These are phyloP conservation scores for Lactarius quietus DNA, from an alignment of 768 basidiomycete species.

Conservation along the genomic window DNA sequence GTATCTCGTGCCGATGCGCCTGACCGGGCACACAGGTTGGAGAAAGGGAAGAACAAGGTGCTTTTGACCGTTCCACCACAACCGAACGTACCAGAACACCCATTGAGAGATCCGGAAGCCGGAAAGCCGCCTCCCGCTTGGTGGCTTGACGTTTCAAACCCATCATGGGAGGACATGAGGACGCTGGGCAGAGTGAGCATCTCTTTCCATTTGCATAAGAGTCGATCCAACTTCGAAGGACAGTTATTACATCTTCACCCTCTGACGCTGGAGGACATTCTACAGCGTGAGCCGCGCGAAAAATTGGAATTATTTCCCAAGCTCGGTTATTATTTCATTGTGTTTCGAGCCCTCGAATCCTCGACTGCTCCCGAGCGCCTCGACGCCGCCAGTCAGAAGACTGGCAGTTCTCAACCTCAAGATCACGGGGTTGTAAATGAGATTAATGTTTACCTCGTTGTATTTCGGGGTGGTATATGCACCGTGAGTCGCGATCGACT, in stretches of 20 bases:
- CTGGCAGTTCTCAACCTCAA: constrained; percentile 22
- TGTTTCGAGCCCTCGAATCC: constrained; percentile 78
- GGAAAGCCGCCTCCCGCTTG: constrained; percentile 53
- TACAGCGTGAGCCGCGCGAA: constrained; percentile 88
- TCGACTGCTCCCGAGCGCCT: constrained; percentile 41
- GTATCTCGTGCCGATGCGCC: not conserved
- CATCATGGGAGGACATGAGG: constrained; percentile 84
- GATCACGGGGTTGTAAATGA: constrained; percentile 56
- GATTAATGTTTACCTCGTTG: constrained; percentile 83
- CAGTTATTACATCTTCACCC: constrained; percentile 88
- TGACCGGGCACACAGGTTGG: constrained; percentile 6
- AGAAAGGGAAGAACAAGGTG: constrained; percentile 49
- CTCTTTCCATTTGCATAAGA: not conserved
- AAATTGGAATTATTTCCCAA: constrained; percentile 85
- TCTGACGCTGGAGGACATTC: constrained; percentile 87
- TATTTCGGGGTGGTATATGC: constrained; percentile 86
- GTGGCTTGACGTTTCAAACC: constrained; percentile 90
- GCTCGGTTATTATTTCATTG: constrained; percentile 90
- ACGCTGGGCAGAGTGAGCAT: constrained; percentile 70
- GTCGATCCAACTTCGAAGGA: constrained; percentile 3
- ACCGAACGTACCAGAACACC: not conserved
- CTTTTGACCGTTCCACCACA: constrained; percentile 4
- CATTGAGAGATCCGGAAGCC: constrained; percentile 15
- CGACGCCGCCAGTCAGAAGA: constrained; percentile 32
- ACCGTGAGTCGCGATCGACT: constrained; percentile 44